Evolutionary conservation across 148 eudicot genomes (phyloP), one percentile per base, ranked within the genome.

Genomic region (Vaccinium macrocarpon): DNA sequence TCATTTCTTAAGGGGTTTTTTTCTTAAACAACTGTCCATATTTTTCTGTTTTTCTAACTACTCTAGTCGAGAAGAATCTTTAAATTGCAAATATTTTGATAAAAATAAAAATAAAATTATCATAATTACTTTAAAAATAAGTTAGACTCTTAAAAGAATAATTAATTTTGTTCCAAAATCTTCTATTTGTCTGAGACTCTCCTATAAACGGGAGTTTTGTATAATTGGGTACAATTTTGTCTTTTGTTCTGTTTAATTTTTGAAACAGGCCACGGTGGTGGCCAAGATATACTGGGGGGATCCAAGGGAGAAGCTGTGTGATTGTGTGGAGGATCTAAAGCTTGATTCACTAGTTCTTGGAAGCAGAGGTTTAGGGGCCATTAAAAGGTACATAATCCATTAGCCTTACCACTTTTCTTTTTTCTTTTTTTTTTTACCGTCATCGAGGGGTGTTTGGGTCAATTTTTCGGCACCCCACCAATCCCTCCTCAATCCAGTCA

Each of bases 261-360:
- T 5, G n/a, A 18, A 59, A 66, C 81, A 89, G 91, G 89, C 84
- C 27, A 85, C 81, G 82, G 90, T 87, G 85, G 84, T 83, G 82
- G 91, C 91, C 0, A 91, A 91, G 86, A 82, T 91, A 21, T 91
- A 91, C 70, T 91, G 92, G 92, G 92, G 92, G 23, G 92, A 91
- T 88, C 59, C 92, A 42, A 91, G 91, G 81, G 92, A 91, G 83
- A 91, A 91, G 84, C 72, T 91, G 79, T 87, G 87, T 51, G 85
- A 91, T 76, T 89, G 90, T 48, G 92, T 86, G 79, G 86, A 89
- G 29, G 82, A 81, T 74, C 89, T 86, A 77, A 89, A 89, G 85
- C 87, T 91, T 48, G 90, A 89, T 85, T 78, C 88, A 51, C 76
- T 91, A 74, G 91, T 91, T 25, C 80, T 91, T 35, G 92, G 92